These are phyloP conservation scores for Fusarium papillatum DNA, from an alignment of 2,329 filamentous ascomycete genomes.

Conservation along the genomic window DNA sequence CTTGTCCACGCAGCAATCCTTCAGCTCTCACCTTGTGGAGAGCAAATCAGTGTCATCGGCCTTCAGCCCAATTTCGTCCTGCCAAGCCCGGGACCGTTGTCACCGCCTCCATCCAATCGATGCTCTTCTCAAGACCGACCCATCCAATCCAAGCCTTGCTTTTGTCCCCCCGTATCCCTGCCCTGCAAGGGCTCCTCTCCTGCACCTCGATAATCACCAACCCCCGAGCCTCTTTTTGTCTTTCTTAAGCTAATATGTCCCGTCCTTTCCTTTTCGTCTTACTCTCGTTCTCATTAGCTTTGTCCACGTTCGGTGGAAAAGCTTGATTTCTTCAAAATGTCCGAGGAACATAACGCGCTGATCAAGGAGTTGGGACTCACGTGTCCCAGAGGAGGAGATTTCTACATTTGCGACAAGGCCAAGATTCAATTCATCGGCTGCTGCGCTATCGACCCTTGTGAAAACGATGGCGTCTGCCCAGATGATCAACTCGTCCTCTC, in stretches of 20 bases:
- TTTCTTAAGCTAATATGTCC: background rate
- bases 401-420: conserved; percentile 51
- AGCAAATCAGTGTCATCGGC: background rate
- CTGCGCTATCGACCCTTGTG: conserved; percentile 51
- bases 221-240: background rate
- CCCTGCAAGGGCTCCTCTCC: background rate
- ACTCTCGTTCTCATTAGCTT: background rate
- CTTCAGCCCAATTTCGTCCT: background rate
- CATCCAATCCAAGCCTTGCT: background rate
- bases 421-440: conserved; percentile 53
- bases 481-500: conserved; percentile 35
- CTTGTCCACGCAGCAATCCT: background rate
- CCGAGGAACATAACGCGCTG: background rate
- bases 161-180: background rate
- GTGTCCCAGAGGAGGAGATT: conserved; percentile 48
- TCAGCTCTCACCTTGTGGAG: conserved; percentile 1
- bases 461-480: conserved; percentile 44
- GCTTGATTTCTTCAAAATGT: background rate
- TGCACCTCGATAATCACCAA: background rate
- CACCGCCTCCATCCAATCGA: background rate
- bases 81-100: background rate
- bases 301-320: background rate
- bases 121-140: background rate
- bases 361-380: background rate
- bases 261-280: background rate